Conservation (phyloP, 176 grass and related monocot genomes). For the Oryza glaberrima region DNA sequence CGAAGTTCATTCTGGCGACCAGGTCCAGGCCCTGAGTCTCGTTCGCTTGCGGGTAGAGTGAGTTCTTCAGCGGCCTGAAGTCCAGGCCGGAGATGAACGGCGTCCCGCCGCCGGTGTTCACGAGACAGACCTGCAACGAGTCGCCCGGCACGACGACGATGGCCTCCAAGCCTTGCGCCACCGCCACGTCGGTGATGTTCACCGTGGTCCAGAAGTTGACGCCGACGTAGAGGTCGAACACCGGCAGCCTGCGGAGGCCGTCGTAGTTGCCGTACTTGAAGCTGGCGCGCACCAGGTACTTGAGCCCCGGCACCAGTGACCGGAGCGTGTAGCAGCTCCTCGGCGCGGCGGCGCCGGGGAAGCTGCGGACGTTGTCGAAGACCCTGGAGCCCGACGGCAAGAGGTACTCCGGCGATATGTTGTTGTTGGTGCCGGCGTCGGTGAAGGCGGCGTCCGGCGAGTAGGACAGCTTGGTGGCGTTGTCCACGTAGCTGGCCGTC, state of each 20-base stretch:
- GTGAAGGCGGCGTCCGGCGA: slow-evolving; percentile 46
- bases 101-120: slow-evolving; percentile 39
- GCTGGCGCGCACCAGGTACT: slow-evolving; percentile 33
- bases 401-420: slow-evolving; percentile 40
- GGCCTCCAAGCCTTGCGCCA: background rate
- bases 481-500: slow-evolving; percentile 38
- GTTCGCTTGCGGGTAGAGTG: background rate
- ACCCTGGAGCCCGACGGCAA: background rate
- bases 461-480: slow-evolving; percentile 33
- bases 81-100: slow-evolving; percentile 58
- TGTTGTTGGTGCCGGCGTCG: slow-evolving; percentile 45
- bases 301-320: background rate
- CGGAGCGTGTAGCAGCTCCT: slow-evolving; percentile 46
- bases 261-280: slow-evolving; percentile 57
- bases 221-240: background rate
- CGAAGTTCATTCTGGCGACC: slow-evolving; percentile 21
- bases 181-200: slow-evolving; percentile 9
- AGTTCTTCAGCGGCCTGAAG: slow-evolving; percentile 41
- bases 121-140: slow-evolving; percentile 46
- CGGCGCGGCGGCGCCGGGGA: background rate
- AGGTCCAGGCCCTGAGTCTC: slow-evolving; percentile 26
- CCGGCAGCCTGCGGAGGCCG: background rate
- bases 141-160: background rate
- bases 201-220: slow-evolving; percentile 52
- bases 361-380: slow-evolving; percentile 41